phyloP scores from a whole-genome alignment of 1,139 yeast species.

The Geotrichum reessii region DNA sequence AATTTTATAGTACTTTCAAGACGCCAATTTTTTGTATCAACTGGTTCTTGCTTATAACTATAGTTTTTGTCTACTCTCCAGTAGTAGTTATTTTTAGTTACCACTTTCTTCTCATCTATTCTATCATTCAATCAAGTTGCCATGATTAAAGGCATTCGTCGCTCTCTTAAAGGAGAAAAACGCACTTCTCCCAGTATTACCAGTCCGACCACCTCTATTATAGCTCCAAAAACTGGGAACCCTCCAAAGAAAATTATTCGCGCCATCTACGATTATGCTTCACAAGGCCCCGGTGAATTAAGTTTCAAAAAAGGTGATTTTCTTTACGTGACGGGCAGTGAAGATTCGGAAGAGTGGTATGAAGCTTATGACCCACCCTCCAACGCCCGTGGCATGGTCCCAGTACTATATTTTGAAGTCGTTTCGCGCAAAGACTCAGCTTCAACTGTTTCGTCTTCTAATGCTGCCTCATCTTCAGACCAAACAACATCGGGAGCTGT shows the following conservation, averaged over 20 bases:
- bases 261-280: slow-evolving; percentile 70
- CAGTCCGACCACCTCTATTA: slow-evolving; percentile 11
- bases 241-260: slow-evolving; percentile 76
- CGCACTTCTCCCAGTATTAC: slow-evolving; percentile 27
- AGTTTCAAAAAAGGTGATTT: slow-evolving; percentile 78
- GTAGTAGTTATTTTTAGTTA: not conserved
- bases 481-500: not conserved
- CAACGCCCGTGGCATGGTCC: slow-evolving; percentile 77
- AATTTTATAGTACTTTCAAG: no score
- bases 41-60: not conserved
- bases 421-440: slow-evolving; percentile 52
- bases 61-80: not conserved
- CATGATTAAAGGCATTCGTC: slow-evolving; percentile 32
- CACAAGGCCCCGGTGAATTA: slow-evolving; percentile 80
- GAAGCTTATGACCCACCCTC: slow-evolving; percentile 87
- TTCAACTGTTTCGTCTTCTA: slow-evolving; percentile 38
- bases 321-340: slow-evolving; percentile 69
- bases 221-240: slow-evolving; percentile 28
- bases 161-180: slow-evolving; percentile 36
- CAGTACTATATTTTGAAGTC: slow-evolving; percentile 74
- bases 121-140: not conserved
- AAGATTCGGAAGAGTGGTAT: slow-evolving; percentile 66
- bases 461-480: slow-evolving; percentile 11
- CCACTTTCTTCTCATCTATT: not conserved
- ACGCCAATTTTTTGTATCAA: no score